Evolutionary conservation across 2,329 filamentous ascomycete genomes (phyloP).

Genomic region (Neonectria punicea): DNA sequence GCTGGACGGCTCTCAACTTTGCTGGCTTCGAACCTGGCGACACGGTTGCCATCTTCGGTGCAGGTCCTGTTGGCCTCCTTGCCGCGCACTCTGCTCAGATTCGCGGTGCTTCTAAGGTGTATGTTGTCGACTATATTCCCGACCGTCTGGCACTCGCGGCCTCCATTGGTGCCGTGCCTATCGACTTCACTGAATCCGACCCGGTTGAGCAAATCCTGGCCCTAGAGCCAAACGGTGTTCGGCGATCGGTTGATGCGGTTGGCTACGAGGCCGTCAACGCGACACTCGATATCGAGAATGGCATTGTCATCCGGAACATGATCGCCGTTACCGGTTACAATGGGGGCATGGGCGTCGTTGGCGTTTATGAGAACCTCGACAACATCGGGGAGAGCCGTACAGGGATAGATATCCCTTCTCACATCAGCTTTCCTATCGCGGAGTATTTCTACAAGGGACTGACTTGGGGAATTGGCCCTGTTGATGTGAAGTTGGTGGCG

Average conservation of each 20-base stretch:
- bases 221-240: conserved; percentile 5
- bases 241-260: background rate
- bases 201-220: conserved; percentile 63
- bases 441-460: background rate
- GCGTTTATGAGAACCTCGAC: conserved; percentile 2
- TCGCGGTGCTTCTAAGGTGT: conserved; percentile 68
- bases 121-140: conserved; percentile 68
- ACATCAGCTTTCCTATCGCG: background rate
- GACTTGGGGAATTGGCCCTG: background rate
- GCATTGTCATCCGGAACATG: conserved; percentile 1
- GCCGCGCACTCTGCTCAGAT: conserved; percentile 69
- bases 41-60: conserved; percentile 69
- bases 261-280: conserved; percentile 1
- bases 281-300: background rate
- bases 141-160: conserved; percentile 65
- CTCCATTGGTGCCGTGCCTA: conserved; percentile 67
- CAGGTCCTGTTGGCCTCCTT: conserved; percentile 71
- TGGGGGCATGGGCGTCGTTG: background rate
- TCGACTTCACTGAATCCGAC: conserved; percentile 69
- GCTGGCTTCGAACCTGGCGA: conserved; percentile 67
- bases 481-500: too few species aligned
- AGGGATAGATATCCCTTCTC: background rate
- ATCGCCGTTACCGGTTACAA: background rate
- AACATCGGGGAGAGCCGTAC: background rate
- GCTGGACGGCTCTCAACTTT: background rate